These are phyloP conservation scores for Rugosomyces carneus DNA, from an alignment of 1,284 basidiomycete genomes.

Conservation along the genomic window DNA sequence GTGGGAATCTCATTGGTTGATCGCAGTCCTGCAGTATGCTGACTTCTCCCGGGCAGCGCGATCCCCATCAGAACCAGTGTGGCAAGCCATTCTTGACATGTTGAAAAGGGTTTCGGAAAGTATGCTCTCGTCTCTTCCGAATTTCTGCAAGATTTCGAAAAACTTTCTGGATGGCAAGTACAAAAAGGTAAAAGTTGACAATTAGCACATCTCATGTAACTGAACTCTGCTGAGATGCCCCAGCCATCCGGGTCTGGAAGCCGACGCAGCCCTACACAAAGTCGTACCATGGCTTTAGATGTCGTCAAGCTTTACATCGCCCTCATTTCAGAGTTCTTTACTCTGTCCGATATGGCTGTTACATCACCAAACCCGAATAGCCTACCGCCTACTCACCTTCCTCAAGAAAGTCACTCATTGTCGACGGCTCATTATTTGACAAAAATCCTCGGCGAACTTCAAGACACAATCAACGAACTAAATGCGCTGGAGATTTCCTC, in stretches of 20 bases:
- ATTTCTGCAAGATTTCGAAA: slow-evolving; percentile 91
- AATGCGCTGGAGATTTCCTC: slow-evolving; percentile 74
- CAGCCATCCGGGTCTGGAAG: slow-evolving; percentile 27
- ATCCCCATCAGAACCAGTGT: slow-evolving; percentile 65
- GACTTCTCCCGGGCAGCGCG: slow-evolving; percentile 34
- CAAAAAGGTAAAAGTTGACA: slow-evolving; percentile 53
- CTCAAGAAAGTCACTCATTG: slow-evolving; percentile 74
- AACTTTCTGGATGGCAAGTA: slow-evolving; percentile 90
- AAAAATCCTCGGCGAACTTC: slow-evolving; percentile 77
- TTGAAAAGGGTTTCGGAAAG: slow-evolving; percentile 68
- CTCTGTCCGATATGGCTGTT: slow-evolving; percentile 72
- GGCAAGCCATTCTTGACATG: slow-evolving; percentile 75
- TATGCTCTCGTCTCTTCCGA: slow-evolving; percentile 72
- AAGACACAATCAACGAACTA: slow-evolving; percentile 83
- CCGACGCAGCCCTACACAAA: slow-evolving; percentile 77
- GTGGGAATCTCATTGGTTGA: slow-evolving; percentile 35
- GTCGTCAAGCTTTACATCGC: slow-evolving; percentile 86
- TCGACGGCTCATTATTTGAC: slow-evolving; percentile 79
- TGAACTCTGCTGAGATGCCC: slow-evolving; percentile 16
- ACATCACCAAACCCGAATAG: slow-evolving; percentile 36
- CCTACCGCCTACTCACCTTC: slow-evolving; percentile 56
- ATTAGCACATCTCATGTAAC: not conserved
- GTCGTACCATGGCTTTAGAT: slow-evolving; percentile 87
- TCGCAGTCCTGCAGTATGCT: not conserved
- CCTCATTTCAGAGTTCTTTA: slow-evolving; percentile 86